Conservation (phyloP, 768 basidiomycete genomes). For the Mycena indigotica region DNA sequence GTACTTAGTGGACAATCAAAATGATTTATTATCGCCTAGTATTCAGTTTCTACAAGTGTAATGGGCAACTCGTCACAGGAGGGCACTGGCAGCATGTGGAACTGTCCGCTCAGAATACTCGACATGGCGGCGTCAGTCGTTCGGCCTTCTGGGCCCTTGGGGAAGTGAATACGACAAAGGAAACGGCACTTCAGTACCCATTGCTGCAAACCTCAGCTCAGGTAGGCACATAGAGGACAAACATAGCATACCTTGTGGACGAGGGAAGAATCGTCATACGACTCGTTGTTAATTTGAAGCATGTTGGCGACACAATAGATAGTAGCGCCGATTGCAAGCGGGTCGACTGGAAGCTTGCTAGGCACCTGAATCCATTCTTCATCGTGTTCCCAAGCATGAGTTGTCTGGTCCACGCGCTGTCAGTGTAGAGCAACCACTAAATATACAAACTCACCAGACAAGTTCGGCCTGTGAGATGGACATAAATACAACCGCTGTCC, state of each 20-base stretch:
- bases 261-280: not conserved
- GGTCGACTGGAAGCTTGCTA: not conserved
- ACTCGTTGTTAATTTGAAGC: not conserved
- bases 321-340: not conserved
- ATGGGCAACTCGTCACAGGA: too few relatives aligned
- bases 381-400: not conserved
- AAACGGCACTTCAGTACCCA: not conserved
- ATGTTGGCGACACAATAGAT: not conserved
- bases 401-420: not conserved
- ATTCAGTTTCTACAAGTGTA: too few relatives aligned
- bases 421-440: too few relatives aligned
- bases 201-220: too few relatives aligned
- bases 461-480: not conserved
- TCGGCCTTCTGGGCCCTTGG: not conserved
- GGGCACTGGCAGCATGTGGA: too few relatives aligned
- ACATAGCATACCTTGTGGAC: too few relatives aligned
- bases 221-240: too few relatives aligned
- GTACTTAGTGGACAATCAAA: too few relatives aligned
- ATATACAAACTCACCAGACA: not conserved
- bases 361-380: not conserved
- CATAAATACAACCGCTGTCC: not conserved
- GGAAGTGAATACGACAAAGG: not conserved
- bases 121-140: too few relatives aligned
- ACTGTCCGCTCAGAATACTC: too few relatives aligned
- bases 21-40: too few relatives aligned